phyloP scores from a whole-genome alignment of 2,329 filamentous ascomycete genomes.

The Aureobasidium sp. region DNA sequence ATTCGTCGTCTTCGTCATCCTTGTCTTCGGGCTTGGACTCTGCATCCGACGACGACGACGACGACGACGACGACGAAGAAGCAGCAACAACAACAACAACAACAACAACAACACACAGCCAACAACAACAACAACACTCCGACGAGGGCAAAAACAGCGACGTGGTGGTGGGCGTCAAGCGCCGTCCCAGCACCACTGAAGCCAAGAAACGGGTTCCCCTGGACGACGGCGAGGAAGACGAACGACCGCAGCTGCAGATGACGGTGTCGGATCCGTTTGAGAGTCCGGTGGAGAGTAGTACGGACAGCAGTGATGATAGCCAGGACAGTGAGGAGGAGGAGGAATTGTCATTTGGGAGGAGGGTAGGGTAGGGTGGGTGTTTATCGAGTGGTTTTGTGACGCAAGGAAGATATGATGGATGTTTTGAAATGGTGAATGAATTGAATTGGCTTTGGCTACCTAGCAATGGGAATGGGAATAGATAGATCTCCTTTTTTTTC shows the following conservation, averaged over 20 bases:
- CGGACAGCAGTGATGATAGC: background rate
- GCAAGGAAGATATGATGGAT: background rate
- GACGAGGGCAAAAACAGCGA: too few relatives aligned
- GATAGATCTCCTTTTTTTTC: background rate
- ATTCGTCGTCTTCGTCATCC: conserved; percentile 49
- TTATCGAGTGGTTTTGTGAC: too few relatives aligned
- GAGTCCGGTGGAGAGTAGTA: background rate
- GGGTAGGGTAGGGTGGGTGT: background rate
- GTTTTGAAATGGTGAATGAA: background rate
- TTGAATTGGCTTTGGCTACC: background rate
- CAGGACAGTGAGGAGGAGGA: background rate
- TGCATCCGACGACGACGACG: conserved; percentile 19
- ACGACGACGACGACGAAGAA: conserved; percentile 16
- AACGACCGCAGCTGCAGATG: background rate
- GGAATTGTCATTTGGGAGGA: background rate
- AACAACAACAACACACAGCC: too few relatives aligned
- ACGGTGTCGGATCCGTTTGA: background rate
- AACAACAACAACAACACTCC: too few relatives aligned
- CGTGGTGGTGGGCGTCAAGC: conserved; percentile 13
- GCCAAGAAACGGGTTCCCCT: conserved; percentile 25
- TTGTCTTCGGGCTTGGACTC: conserved; percentile 30
- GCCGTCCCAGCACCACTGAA: conserved; percentile 28
- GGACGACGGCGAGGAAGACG: background rate
- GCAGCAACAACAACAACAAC: too few relatives aligned
- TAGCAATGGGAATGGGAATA: background rate